These are phyloP conservation scores for Fusarium equiseti DNA, from an alignment of 2,329 filamentous ascomycete species.

Conservation along the genomic window DNA sequence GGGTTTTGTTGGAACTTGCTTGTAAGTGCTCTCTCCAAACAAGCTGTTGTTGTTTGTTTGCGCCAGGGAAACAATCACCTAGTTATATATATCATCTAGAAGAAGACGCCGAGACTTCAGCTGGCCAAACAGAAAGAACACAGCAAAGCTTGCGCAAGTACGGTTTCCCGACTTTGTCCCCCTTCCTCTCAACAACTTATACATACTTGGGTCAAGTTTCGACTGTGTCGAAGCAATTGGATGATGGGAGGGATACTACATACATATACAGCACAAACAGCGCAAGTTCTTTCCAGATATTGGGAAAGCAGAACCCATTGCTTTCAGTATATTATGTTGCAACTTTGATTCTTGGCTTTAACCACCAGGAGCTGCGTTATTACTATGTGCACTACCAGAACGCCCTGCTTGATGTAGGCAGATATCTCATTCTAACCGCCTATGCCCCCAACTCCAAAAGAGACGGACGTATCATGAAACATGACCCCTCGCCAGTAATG, in stretches of 20 bases:
- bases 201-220: not conserved
- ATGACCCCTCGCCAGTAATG: not conserved
- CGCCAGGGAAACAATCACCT: not conserved
- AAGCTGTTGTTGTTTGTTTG: not conserved
- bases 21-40: not conserved
- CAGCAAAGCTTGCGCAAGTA: not conserved
- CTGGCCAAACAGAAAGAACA: too few species aligned
- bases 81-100: not conserved
- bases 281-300: not conserved
- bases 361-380: not conserved
- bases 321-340: not conserved
- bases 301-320: not conserved
- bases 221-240: not conserved
- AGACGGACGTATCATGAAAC: not conserved
- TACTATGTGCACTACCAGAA: constrained; percentile 16
- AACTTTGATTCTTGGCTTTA: constrained; percentile 1
- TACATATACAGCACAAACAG: not conserved
- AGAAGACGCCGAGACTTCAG: not conserved
- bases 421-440: not conserved
- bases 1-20: not conserved
- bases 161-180: not conserved
- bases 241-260: not conserved
- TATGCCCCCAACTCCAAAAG: constrained; percentile 1
- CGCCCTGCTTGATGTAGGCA: constrained; percentile 16
- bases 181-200: not conserved